Evolutionary conservation across 179 eudicot genomes (phyloP), one percentile per base, ranked within the genome.

Genomic region (Beta macrorhiza): DNA sequence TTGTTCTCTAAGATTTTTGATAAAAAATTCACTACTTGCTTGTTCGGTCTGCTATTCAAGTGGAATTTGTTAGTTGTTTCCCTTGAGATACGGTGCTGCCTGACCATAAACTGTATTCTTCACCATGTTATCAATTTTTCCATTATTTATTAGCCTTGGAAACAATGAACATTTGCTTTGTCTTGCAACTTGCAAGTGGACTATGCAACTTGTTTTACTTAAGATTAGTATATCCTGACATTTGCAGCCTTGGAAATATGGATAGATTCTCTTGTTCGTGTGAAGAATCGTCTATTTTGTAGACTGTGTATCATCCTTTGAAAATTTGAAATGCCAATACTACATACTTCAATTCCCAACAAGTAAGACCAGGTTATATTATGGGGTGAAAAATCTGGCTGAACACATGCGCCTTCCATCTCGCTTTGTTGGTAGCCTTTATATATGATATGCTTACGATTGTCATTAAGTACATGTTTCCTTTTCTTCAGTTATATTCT

Each of bases 141-240:
- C 51, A 15, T 67, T 5, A 37, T 6, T 11, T 67, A 37, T 42
- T 67, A 12, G 12, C 15, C 51, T 67, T 14, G 72, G 8, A 32
- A 67, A 44, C n/a, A 37, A 42, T 42, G 22, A 67, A 37, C 0
- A 32, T 42, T 5, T 5, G 20, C 72, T 67, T 67, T 67, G 5
- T 67, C 47, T 3, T 70, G 76, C 82, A 70, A 79, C 25, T 25
- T 25, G 76, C 82, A 70, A 79, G 76, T 69, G 82, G 79, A 69
- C 52, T 79, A n/a, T 57, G 76, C 76, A 70, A 25, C 20, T 22
- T 79, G 70, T 68, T 71, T 58, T 17, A 15, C 7, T 25, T 49
- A 29, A 56, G 19, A 16, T 69, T 57, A 42, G 67, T 15, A 5
- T 63, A 22, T 20, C 32, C 15, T 5, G 32, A 13, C 11, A 63